Evolutionary conservation across 2,329 filamentous ascomycete species (phyloP).

Genomic region (Fulvia fulva): DNA sequence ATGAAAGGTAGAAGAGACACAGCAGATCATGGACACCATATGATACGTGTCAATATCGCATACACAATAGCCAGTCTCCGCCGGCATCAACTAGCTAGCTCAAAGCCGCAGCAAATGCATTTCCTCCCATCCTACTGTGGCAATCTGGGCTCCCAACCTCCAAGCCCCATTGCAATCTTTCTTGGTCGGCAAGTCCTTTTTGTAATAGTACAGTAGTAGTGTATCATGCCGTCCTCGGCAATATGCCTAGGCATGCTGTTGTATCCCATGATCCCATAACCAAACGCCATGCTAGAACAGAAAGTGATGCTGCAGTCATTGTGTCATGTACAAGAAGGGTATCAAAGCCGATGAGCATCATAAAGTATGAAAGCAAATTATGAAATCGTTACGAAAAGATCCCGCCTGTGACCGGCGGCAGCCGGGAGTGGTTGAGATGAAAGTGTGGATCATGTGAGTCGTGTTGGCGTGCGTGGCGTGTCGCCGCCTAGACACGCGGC

Average conservation of each 20-base stretch:
- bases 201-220: constrained; percentile 8
- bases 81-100: background rate
- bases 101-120: background rate
- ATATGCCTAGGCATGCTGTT: background rate
- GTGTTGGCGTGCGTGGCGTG: constrained; percentile 3
- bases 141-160: constrained; percentile 4
- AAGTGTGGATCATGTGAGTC: background rate
- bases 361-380: background rate
- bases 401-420: constrained; percentile 11
- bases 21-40: background rate
- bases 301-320: constrained; percentile 3
- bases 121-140: background rate
- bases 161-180: constrained; percentile 1
- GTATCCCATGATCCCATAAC: background rate
- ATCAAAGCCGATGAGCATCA: constrained; percentile 8
- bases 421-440: constrained; percentile 13
- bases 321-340: constrained; percentile 20
- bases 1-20: background rate
- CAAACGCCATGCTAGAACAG: constrained; percentile 17
- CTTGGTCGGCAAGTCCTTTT: background rate
- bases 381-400: constrained; percentile 13
- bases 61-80: background rate
- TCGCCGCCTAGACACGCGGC: constrained; percentile 18
- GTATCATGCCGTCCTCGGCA: constrained; percentile 3
- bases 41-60: background rate